phyloP scores from a whole-genome alignment of 2,329 filamentous ascomycete species.

The Monosporascus sp. region DNA sequence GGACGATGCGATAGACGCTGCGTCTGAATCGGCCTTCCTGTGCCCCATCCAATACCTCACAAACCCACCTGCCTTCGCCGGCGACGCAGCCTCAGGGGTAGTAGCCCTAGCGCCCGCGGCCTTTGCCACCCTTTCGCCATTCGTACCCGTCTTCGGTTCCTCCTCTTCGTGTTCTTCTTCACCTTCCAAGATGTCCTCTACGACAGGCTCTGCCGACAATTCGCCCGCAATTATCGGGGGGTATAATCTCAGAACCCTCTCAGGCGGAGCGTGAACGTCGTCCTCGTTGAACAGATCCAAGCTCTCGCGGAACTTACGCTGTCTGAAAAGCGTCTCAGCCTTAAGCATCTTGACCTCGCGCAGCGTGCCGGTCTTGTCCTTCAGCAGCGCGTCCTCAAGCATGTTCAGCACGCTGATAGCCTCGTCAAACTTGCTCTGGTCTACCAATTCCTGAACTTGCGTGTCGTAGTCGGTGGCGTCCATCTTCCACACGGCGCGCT shows the following conservation, averaged over 20 bases:
- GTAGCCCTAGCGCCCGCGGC: slow-evolving; percentile 17
- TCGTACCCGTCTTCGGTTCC: slow-evolving; percentile 29
- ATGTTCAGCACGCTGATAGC: slow-evolving; percentile 83
- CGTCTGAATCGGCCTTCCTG: slow-evolving; percentile 45
- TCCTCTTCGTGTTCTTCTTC: slow-evolving; percentile 30
- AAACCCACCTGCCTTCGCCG: slow-evolving; percentile 40
- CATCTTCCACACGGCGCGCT: slow-evolving; percentile 94
- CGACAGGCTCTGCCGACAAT: slow-evolving; percentile 52
- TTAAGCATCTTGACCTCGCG: slow-evolving; percentile 89
- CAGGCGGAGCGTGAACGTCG: slow-evolving; percentile 82
- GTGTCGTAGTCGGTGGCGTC: slow-evolving; percentile 84
- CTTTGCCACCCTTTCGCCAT: slow-evolving; percentile 27
- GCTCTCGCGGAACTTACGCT: slow-evolving; percentile 76
- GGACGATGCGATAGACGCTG: slow-evolving; percentile 55
- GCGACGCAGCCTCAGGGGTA: slow-evolving; percentile 24
- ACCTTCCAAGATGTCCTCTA: slow-evolving; percentile 40
- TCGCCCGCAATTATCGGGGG: slow-evolving; percentile 80
- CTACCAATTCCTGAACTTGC: slow-evolving; percentile 78
- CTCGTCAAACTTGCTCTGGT: slow-evolving; percentile 73
- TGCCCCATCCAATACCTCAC: slow-evolving; percentile 47
- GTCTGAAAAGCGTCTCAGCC: slow-evolving; percentile 75
- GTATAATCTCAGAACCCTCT: slow-evolving; percentile 79
- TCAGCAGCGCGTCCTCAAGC: slow-evolving; percentile 86
- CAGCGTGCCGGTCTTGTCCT: slow-evolving; percentile 73
- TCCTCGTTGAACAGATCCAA: slow-evolving; percentile 83